phyloP scores from a whole-genome alignment of 2,329 filamentous ascomycete species.

The Fusarium newnesense region DNA sequence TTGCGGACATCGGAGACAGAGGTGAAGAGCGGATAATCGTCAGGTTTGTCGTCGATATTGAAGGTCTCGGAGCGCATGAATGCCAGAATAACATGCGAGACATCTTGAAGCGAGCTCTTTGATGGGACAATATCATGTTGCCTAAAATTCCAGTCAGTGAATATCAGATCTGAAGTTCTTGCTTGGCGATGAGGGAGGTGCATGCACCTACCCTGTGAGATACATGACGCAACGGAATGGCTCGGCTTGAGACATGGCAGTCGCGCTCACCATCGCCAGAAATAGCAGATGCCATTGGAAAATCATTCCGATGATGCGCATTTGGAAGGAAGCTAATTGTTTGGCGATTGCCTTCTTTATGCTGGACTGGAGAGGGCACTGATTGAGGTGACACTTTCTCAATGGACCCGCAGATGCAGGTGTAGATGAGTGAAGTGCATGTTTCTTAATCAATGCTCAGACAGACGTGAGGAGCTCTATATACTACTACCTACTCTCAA shows the following conservation, averaged over 20 bases:
- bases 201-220: constrained; percentile 56
- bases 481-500: not conserved
- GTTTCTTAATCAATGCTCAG: not conserved
- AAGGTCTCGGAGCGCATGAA: constrained; percentile 66
- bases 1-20: constrained; percentile 58
- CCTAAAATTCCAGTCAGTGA: constrained; percentile 48
- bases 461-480: not conserved
- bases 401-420: not conserved
- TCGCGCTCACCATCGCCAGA: not conserved
- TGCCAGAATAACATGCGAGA: constrained; percentile 69
- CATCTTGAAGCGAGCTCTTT: constrained; percentile 49
- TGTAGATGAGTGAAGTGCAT: not conserved
- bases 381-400: not conserved
- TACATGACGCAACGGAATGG: constrained; percentile 57
- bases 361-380: not conserved
- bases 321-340: not conserved
- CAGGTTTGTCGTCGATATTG: constrained; percentile 53
- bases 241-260: not conserved
- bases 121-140: constrained; percentile 59
- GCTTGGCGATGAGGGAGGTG: not conserved
- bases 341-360: not conserved
- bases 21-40: constrained; percentile 63
- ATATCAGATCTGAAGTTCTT: not conserved
- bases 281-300: constrained; percentile 2
- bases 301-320: not conserved